Evolutionary conservation across 306 rosid species (phyloP).

Genomic region (Delonix regia): DNA sequence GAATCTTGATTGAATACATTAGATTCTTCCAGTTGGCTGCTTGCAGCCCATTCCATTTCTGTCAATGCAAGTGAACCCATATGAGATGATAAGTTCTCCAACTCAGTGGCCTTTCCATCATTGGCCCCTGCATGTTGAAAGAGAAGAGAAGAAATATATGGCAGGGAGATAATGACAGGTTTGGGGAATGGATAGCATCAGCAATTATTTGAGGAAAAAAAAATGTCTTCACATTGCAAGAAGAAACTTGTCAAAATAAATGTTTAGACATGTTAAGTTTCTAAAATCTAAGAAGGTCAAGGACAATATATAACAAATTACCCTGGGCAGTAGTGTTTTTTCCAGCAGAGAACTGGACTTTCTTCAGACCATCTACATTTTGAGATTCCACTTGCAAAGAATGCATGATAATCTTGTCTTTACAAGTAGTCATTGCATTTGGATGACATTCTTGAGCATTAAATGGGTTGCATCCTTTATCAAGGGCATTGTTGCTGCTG

Average conservation of each 20-base stretch:
- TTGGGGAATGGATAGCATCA: conserved; percentile 36
- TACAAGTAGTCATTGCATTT: conserved; percentile 33
- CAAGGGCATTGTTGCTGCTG: conserved; percentile 50
- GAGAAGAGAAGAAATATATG: conserved; percentile 49
- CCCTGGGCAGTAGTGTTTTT: conserved; percentile 55
- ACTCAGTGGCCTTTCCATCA: conserved; percentile 79
- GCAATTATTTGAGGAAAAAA: conserved; percentile 1
- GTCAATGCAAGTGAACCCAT: conserved; percentile 93
- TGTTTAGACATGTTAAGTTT: not conserved
- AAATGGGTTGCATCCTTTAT: conserved; percentile 37
- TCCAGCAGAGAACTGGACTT: conserved; percentile 54
- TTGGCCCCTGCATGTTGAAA: conserved; percentile 82
- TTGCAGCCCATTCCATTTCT: conserved; percentile 83
- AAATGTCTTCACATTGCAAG: conserved; percentile 14
- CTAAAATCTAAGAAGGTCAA: conserved; percentile 13
- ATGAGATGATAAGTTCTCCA: conserved; percentile 85
- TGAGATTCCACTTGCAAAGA: conserved; percentile 51
- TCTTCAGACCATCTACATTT: conserved; percentile 53
- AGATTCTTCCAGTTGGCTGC: conserved; percentile 62
- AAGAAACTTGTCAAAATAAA: conserved; percentile 18
- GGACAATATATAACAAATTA: conserved; percentile 39
- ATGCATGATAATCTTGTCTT: conserved; percentile 36
- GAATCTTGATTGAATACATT: conserved; percentile 52
- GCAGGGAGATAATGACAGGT: conserved; percentile 43
- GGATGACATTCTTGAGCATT: conserved; percentile 44